Base-by-base conservation (phyloP, 2,329 filamentous ascomycete species). In the Dendrostoma leiphaemia region DNA sequence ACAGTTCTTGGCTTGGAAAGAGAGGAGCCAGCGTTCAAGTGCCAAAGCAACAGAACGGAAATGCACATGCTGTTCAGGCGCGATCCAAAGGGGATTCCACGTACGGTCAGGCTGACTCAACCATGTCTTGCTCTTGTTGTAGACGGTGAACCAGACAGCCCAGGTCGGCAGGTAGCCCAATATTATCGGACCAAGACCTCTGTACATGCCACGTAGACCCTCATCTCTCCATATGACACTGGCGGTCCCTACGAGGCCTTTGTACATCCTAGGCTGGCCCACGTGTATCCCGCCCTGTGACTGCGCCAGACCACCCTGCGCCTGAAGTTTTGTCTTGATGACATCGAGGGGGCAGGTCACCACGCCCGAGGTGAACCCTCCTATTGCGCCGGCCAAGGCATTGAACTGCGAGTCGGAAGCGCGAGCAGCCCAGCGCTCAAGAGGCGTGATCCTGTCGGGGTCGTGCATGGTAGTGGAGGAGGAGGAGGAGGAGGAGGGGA, bases 301-400 rank as follows among this genome's bases (percentile, higher is more conserved):
- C 61, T 74, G 80, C 62, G 71, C 62, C 71, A 96, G 95, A 19
- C 91, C 90, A 60, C 93, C 93, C 70, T 97, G 94, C 15, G 92
- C 93, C 71, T 99, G 94, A 57, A 99, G 75, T 72, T 97, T 97
- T 41, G 94, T 99, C 77, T 99, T 99, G 73, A 99, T 97, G 59
- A 99, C 94, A 77, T 99, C 94, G 63, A 99, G 85, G 38, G 94
- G 94, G 70, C 94, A 99, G 50, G 93, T 97, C 61, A 97, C 90
- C 53, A 99, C 83, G 48, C 94, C 94, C 7, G 92, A 96, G 21
- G 91, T 91, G 65, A 97, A 90, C 47, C 94, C 94, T 48, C 92
- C 93, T 54, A 90, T 80, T 46, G 92, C 93, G 53, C 94, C 94
- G 40, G 91, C 88, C 53, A 97, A 78, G 59, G 91, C 90, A 69